Conservation (phyloP, 1,284 basidiomycete species). For the Ganoderma lucidum region DNA sequence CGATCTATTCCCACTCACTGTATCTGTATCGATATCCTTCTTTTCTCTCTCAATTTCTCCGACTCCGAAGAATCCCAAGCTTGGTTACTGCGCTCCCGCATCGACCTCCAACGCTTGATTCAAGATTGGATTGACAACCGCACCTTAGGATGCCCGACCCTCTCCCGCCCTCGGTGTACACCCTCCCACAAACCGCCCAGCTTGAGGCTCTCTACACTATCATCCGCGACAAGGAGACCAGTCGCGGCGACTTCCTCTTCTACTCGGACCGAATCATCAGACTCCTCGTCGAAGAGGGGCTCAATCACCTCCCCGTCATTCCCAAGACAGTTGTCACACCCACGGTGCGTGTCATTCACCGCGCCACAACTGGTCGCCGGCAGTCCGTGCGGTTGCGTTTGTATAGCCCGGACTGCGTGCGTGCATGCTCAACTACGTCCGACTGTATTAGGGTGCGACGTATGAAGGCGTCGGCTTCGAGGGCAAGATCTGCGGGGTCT, state of each 20-base stretch:
- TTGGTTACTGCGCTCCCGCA: not conserved
- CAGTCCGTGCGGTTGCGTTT: not conserved
- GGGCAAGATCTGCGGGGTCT: constrained; percentile 95
- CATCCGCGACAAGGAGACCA: constrained; percentile 88
- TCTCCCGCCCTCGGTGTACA: constrained; percentile 82
- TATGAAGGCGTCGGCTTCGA: constrained; percentile 93
- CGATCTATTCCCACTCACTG: not conserved
- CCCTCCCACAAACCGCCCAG: constrained; percentile 87
- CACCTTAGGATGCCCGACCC: constrained; percentile 29
- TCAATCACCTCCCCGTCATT: constrained; percentile 95
- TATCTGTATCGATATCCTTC: constrained; percentile 7
- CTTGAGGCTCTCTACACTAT: constrained; percentile 97
- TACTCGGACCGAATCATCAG: constrained; percentile 88
- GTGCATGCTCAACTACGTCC: constrained; percentile 6
- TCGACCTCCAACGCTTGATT: not conserved
- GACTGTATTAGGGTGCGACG: constrained; percentile 64
- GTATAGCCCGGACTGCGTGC: not conserved
- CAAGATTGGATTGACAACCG: not conserved
- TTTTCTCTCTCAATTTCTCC: not conserved
- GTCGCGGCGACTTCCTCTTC: constrained; percentile 95
- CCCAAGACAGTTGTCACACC: constrained; percentile 85
- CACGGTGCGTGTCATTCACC: constrained; percentile 54
- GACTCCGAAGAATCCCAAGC: not conserved
- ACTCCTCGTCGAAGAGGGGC: constrained; percentile 83
- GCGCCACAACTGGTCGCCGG: not conserved